A percentile compares a stretch with the other conserved stretches of the same genome.
These are phyloP conservation scores for Metschnikowia vanudenii DNA, from an alignment of 805 yeast genomes.

Conservation along the genomic window DNA sequence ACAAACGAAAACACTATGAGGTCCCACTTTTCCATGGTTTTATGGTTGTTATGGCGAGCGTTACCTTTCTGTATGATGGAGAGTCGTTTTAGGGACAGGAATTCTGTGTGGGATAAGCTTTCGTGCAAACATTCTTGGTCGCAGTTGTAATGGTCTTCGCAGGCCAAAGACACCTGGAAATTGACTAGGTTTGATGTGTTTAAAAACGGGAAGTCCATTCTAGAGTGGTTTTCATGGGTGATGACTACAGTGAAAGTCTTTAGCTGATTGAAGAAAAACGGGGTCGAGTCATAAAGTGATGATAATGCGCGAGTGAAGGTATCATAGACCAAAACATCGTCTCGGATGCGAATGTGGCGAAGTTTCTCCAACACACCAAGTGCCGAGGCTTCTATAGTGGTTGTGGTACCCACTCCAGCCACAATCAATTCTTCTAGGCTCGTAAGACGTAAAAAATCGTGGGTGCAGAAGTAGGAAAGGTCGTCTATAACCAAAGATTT, in stretches of 20 bases:
- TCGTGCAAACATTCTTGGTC: constrained; percentile 43
- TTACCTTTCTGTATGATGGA: constrained; percentile 35
- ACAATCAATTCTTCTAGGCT: constrained; percentile 13
- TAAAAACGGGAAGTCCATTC: constrained; percentile 17
- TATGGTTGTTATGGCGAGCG: constrained; percentile 32
- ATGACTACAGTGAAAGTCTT: constrained; percentile 28
- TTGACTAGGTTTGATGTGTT: constrained; percentile 27
- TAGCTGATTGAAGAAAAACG: constrained; percentile 16
- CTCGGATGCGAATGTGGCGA: constrained; percentile 9
- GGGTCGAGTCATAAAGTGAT: constrained; percentile 10
- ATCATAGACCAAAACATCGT: constrained; percentile 9
- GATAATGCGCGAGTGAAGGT: constrained; percentile 6
- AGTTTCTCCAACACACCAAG: constrained; percentile 11
- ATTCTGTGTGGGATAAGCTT: constrained; percentile 31
- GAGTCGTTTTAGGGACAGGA: constrained; percentile 34
- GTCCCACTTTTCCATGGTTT: constrained; percentile 53
- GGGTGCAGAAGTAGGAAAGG: constrained; percentile 8
- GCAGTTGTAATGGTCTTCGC: constrained; percentile 45
- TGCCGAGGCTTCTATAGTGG: background rate
- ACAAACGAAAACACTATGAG: constrained; percentile 39
- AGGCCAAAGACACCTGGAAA: constrained; percentile 49
- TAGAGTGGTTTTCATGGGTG: constrained; percentile 14
- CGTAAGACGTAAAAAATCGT: background rate
- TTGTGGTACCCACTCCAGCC: constrained; percentile 8
- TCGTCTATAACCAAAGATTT: constrained; percentile 24